Percentiles rank a stretch among this genome's conserved stretches.
These are phyloP conservation scores for Colletotrichum eleusines DNA, from an alignment of 2,329 filamentous ascomycete species.

Conservation along the genomic window DNA sequence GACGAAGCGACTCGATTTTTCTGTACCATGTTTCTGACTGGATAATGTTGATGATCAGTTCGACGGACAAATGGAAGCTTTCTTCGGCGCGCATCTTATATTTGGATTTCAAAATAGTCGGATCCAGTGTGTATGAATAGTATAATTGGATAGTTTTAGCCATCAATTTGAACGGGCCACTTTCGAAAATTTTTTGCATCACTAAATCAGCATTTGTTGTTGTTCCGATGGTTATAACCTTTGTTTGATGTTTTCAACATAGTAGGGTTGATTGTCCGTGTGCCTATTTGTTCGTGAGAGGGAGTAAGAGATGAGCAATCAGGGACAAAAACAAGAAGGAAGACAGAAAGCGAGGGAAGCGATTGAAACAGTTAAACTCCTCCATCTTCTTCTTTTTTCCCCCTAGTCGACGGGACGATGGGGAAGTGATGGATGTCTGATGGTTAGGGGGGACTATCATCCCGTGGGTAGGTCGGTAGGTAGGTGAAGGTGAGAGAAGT, in stretches of 20 bases:
- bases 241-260: background rate
- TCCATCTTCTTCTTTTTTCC: background rate
- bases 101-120: constrained; percentile 23
- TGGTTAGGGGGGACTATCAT: background rate
- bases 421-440: background rate
- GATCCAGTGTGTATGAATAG: constrained; percentile 32
- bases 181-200: background rate
- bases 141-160: constrained; percentile 10
- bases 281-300: background rate
- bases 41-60: background rate
- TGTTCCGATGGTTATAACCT: background rate
- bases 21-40: constrained; percentile 4
- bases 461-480: too few relatives aligned
- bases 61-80: background rate
- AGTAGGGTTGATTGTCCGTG: background rate
- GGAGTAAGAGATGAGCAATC: rapidly evolving
- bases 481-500: background rate
- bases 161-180: constrained; percentile 22
- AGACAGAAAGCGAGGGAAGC: too few relatives aligned
- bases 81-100: constrained; percentile 9
- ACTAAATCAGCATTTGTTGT: background rate
- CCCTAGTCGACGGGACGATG: background rate
- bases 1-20: background rate
- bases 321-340: background rate
- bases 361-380: background rate